Percentiles rank a stretch among this genome's conserved stretches.
Evolutionary conservation across 1,284 basidiomycete species (phyloP).

Genomic region (Ceratorhiza oryzae-sativae): DNA sequence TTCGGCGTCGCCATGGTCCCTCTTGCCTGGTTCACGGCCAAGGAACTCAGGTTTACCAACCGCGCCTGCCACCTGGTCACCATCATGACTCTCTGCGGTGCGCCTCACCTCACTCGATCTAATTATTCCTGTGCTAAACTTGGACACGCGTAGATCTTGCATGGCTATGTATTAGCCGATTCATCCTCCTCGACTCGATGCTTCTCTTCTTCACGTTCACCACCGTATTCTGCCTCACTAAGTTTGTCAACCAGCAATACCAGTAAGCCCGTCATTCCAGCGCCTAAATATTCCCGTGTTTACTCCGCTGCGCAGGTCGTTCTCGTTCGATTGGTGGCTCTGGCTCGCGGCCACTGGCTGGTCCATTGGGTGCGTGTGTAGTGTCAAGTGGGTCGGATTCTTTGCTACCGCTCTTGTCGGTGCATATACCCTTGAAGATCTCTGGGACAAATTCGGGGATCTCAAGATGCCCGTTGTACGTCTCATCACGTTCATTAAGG

Average conservation of each 20-base stretch:
- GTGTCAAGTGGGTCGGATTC: slow-evolving; percentile 96
- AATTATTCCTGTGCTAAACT: background rate
- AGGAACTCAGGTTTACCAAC: slow-evolving; percentile 92
- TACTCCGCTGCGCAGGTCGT: slow-evolving; percentile 65
- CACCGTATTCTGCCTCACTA: slow-evolving; percentile 92
- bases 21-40: slow-evolving; percentile 93
- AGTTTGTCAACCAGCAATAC: slow-evolving; percentile 96
- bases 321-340: slow-evolving; percentile 95
- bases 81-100: slow-evolving; percentile 91
- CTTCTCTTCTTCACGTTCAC: slow-evolving; percentile 97
- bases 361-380: slow-evolving; percentile 95
- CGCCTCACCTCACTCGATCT: slow-evolving; percentile 48
- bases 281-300: slow-evolving; percentile 4
- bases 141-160: slow-evolving; percentile 75
- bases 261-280: slow-evolving; percentile 60
- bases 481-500: slow-evolving; percentile 36
- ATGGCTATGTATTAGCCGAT: slow-evolving; percentile 95
- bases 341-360: slow-evolving; percentile 91
- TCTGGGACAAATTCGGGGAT: slow-evolving; percentile 99
- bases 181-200: slow-evolving; percentile 98
- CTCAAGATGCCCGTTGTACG: slow-evolving; percentile 87
- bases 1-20: slow-evolving; percentile 97
- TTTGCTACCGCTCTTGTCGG: slow-evolving; percentile 96
- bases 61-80: slow-evolving; percentile 92
- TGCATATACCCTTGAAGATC: slow-evolving; percentile 94